Evolutionary conservation across 1,284 basidiomycete genomes (phyloP).

Genomic region (Polyporus tsugae): DNA sequence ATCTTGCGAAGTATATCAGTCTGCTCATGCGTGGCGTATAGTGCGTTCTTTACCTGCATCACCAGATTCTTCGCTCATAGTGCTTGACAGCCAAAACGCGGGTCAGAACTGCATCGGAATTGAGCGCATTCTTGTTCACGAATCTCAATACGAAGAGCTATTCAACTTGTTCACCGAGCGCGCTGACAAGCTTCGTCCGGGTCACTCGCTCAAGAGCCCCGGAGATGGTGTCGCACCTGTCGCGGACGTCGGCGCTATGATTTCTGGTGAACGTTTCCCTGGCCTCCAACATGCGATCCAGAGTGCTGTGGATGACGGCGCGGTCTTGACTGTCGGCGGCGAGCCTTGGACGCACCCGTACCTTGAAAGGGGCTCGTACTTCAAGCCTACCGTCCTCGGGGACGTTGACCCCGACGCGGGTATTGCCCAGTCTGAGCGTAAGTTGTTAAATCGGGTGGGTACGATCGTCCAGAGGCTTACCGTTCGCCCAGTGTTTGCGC

Average conservation of each 20-base stretch:
- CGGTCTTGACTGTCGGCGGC: conserved; percentile 74
- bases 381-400: conserved; percentile 87
- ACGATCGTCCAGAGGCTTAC: conserved; percentile 18
- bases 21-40: conserved; percentile 88
- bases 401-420: conserved; percentile 80
- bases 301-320: conserved; percentile 79
- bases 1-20: conserved; percentile 75
- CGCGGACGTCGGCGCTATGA: conserved; percentile 84
- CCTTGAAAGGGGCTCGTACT: conserved; percentile 79
- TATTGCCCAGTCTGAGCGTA: conserved; percentile 84
- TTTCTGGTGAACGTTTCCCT: conserved; percentile 65
- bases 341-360: conserved; percentile 70
- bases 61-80: conserved; percentile 11
- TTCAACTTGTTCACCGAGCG: conserved; percentile 70
- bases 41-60: conserved; percentile 56
- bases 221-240: conserved; percentile 75
- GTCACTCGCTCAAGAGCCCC: conserved; percentile 69
- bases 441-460: conserved; percentile 40
- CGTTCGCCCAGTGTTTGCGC: conserved; percentile 78
- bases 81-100: conserved; percentile 74
- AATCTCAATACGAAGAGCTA: conserved; percentile 77
- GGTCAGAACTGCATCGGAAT: conserved; percentile 99
- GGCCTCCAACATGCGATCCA: conserved; percentile 78
- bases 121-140: conserved; percentile 90
- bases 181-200: conserved; percentile 72